Conservation (phyloP, 139 green algal species). For the Chlamydomonas urium region DNA sequence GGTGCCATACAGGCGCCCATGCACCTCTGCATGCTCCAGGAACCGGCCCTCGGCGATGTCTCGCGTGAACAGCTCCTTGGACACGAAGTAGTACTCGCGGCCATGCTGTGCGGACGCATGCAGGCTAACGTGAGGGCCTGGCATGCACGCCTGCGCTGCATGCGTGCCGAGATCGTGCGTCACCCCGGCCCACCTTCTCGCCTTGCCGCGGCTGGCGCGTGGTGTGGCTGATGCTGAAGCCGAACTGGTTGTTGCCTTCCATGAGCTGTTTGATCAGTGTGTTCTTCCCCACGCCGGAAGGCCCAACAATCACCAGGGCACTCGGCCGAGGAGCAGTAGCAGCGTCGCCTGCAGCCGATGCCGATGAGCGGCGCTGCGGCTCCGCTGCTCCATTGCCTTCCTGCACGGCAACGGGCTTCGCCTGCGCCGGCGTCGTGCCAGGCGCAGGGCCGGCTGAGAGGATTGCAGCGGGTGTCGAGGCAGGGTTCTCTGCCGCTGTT, state of each 20-base stretch:
- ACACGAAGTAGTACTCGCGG: constrained; percentile 77
- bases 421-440: no score
- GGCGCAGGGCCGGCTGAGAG: no score
- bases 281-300: constrained; percentile 84
- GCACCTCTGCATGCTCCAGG: constrained; percentile 78
- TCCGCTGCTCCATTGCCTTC: background rate
- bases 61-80: constrained; percentile 64
- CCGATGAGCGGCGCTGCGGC: no score
- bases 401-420: no score
- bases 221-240: constrained; percentile 79
- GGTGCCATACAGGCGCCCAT: constrained; percentile 84
- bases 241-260: constrained; percentile 48
- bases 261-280: constrained; percentile 72
- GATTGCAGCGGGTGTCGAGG: no score
- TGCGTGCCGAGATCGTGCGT: no score
- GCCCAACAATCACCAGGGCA: constrained; percentile 75
- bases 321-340: constrained; percentile 1
- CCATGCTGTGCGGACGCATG: constrained; percentile 52
- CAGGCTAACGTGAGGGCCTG: no score
- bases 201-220: constrained; percentile 56
- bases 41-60: constrained; percentile 72
- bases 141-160: no score
- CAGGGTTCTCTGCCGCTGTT: no score
- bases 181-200: no score
- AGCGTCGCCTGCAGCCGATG: background rate